phyloP scores from a whole-genome alignment of 352 stramenopile species.

The Phytophthora fragariaefolia region DNA sequence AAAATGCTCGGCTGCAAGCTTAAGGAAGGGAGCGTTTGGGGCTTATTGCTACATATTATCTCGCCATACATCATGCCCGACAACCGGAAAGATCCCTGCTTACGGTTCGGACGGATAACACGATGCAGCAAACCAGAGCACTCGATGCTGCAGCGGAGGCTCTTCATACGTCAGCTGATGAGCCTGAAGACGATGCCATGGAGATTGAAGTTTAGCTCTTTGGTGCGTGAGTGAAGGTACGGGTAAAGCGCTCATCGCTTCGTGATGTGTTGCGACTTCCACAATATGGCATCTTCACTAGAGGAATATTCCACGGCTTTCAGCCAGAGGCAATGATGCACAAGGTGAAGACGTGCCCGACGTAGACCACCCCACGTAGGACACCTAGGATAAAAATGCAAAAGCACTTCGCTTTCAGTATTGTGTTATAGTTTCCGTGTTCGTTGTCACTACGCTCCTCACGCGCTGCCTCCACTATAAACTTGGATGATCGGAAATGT shows the following conservation, averaged over 20 bases:
- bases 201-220: background rate
- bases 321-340: too few species aligned
- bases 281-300: too few species aligned
- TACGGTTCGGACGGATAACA: conserved; percentile 9
- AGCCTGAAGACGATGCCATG: background rate
- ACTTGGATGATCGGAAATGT: conserved; percentile 5
- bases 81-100: background rate
- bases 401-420: background rate
- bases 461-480: background rate
- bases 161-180: background rate
- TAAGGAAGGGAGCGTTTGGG: background rate
- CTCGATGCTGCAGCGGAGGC: background rate
- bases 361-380: too few species aligned
- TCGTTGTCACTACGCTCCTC: background rate
- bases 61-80: too few species aligned
- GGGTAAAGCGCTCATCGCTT: too few species aligned
- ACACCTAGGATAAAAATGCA: too few species aligned
- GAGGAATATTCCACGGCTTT: too few species aligned
- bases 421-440: too few species aligned
- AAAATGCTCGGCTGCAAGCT: conserved; percentile 5
- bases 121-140: conserved; percentile 6
- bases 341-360: conserved; percentile 1
- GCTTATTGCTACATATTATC: conserved; percentile 5
- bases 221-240: background rate
- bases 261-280: too few species aligned